Evolutionary conservation across 345 rosid genomes (phyloP).

Genomic region (Cardamine occulta): DNA sequence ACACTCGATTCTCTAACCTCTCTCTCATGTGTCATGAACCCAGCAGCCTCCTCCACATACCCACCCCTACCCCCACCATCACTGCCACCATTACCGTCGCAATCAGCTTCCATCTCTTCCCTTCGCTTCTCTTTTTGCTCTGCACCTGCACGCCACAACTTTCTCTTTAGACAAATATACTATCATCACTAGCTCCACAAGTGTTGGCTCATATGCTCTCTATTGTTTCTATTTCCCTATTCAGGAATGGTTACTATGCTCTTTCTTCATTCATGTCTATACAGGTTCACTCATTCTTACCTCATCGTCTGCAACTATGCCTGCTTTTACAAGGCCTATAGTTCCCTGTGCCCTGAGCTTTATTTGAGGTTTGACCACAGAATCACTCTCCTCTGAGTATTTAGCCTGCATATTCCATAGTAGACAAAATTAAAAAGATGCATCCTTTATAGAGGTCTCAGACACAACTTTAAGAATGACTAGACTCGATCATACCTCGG

Average conservation of each 20-base stretch:
- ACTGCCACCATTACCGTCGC: constrained; percentile 15
- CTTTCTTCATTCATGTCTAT: constrained; percentile 33
- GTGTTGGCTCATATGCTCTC: background rate
- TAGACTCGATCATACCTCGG: constrained; percentile 13
- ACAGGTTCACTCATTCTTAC: constrained; percentile 35
- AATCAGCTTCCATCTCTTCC: constrained; percentile 21
- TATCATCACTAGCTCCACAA: constrained; percentile 10
- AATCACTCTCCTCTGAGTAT: constrained; percentile 1
- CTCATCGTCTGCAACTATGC: constrained; percentile 26
- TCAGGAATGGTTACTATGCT: constrained; percentile 33
- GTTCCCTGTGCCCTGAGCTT: constrained; percentile 59
- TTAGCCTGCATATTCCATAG: constrained; percentile 17
- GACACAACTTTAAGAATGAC: background rate
- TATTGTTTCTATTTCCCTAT: background rate
- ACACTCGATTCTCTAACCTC: background rate
- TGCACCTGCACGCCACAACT: constrained; percentile 11
- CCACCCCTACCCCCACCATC: constrained; percentile 21
- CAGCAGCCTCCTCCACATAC: constrained; percentile 23
- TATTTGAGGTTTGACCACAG: constrained; percentile 45
- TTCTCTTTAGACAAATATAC: constrained; percentile 1
- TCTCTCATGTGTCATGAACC: constrained; percentile 24
- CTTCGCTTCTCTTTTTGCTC: background rate
- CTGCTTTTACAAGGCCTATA: constrained; percentile 39
- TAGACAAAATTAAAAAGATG: background rate
- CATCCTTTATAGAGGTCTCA: background rate